phyloP scores from a whole-genome alignment of 2,329 filamentous ascomycete species.

The Nemania sp. region DNA sequence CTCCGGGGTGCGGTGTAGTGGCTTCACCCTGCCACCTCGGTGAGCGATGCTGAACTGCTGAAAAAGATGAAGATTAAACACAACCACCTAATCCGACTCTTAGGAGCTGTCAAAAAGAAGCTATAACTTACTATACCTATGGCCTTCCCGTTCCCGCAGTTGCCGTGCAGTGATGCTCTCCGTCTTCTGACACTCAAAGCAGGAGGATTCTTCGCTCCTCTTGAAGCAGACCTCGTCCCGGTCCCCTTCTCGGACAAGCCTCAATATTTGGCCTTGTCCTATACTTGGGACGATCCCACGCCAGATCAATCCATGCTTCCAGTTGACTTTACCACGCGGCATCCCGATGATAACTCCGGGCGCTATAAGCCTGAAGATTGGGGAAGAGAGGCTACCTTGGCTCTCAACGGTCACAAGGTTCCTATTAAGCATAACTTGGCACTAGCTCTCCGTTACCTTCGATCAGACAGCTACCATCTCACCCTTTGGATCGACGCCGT shows the following conservation, averaged over 20 bases:
- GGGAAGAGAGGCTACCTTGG: constrained; percentile 2
- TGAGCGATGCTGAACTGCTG: no score
- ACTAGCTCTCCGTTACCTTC: constrained; percentile 21
- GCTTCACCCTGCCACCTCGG: no score
- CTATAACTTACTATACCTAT: not conserved
- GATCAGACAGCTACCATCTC: constrained; percentile 12
- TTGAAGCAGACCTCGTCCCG: constrained; percentile 13
- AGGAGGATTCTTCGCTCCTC: constrained; percentile 20
- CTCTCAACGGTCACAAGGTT: constrained; percentile 6
- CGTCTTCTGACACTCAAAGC: constrained; percentile 20
- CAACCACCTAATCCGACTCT: no score
- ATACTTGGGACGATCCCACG: constrained; percentile 18
- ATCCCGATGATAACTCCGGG: not conserved
- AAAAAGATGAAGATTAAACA: no score
- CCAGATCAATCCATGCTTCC: constrained; percentile 8
- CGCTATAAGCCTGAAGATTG: not conserved
- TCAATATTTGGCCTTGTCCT: constrained; percentile 16
- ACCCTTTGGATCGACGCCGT: constrained; percentile 27
- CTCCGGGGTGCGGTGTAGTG: no score
- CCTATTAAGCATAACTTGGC: constrained; percentile 20
- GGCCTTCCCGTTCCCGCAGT: constrained; percentile 15
- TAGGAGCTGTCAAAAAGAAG: no score
- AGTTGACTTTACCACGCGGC: not conserved
- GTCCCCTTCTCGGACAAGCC: constrained; percentile 19
- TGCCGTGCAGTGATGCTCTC: constrained; percentile 13